A percentile compares a stretch with the other conserved stretches of the same genome.
Conservation (phyloP, 345 rosid genomes). For the Salix viminalis region DNA sequence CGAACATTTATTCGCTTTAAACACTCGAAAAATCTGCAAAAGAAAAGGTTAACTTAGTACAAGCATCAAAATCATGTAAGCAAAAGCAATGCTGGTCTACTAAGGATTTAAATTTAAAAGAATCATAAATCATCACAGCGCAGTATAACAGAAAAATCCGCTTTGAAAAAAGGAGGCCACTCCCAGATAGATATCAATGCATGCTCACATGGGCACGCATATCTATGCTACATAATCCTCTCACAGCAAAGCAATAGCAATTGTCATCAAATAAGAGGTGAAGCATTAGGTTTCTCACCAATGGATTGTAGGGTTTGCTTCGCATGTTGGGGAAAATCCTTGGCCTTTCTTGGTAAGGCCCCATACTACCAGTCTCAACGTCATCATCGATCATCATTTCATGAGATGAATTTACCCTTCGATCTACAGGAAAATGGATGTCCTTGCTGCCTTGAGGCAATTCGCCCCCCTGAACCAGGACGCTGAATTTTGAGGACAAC, state of each 20-base stretch:
- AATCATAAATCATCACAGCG: background rate
- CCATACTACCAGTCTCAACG: slow-evolving; percentile 69
- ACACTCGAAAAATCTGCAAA: slow-evolving; percentile 72
- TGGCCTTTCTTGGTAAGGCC: slow-evolving; percentile 67
- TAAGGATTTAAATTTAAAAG: background rate
- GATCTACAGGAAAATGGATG: slow-evolving; percentile 28
- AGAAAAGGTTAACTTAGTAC: background rate
- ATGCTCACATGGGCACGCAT: background rate
- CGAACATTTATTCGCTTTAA: slow-evolving; percentile 75
- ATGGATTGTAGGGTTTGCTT: slow-evolving; percentile 66
- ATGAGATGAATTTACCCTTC: slow-evolving; percentile 48
- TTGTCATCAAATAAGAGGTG: background rate
- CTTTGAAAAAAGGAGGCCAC: background rate
- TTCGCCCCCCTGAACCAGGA: slow-evolving; percentile 24
- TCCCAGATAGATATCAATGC: background rate
- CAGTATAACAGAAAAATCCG: background rate
- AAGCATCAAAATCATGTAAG: background rate
- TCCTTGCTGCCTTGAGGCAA: slow-evolving; percentile 38
- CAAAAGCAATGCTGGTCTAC: background rate
- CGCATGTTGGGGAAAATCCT: slow-evolving; percentile 94
- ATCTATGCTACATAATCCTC: background rate
- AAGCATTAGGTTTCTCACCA: slow-evolving; percentile 38
- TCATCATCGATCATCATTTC: slow-evolving; percentile 87
- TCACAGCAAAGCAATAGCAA: background rate
- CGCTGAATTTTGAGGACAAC: slow-evolving; percentile 23